Conservation (phyloP, 129 eudicot species). For the Smallanthus sonchifolius region DNA sequence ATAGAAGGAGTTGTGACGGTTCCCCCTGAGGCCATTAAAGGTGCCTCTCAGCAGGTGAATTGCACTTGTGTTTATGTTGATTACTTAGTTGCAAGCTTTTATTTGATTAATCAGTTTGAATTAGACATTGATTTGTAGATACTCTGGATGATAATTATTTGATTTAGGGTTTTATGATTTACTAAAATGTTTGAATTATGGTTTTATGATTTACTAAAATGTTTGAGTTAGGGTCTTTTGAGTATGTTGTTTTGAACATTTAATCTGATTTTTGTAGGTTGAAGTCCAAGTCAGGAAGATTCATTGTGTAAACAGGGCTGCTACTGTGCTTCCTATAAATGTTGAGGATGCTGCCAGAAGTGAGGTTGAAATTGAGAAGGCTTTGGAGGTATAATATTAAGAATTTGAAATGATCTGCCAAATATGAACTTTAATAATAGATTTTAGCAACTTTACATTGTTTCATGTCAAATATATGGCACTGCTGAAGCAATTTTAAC, state of each 20-base stretch:
- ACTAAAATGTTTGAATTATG: neutral
- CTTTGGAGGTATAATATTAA: conserved; percentile 44
- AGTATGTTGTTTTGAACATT: neutral
- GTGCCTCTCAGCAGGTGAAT: conserved; percentile 81
- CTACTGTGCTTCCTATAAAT: conserved; percentile 62
- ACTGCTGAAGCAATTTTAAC: no score
- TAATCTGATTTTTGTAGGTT: conserved; percentile 40
- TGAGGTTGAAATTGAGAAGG: conserved; percentile 66
- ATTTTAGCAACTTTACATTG: neutral
- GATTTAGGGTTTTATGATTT: neutral
- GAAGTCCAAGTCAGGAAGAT: conserved; percentile 76
- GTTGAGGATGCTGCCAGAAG: conserved; percentile 94
- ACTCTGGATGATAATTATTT: neutral
- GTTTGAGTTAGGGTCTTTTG: neutral
- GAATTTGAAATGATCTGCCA: neutral
- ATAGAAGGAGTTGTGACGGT: conserved; percentile 62
- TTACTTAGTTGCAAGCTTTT: neutral
- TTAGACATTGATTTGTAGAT: neutral
- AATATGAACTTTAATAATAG: neutral
- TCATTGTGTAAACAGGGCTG: conserved; percentile 59
- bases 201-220: neutral
- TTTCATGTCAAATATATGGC: conserved; percentile 1
- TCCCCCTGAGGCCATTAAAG: conserved; percentile 51
- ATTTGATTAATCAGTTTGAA: neutral
- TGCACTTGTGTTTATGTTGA: neutral